Percentiles rank a stretch among this genome's conserved stretches.
phyloP scores from a whole-genome alignment of 805 yeast species.

The Candida ovalis region DNA sequence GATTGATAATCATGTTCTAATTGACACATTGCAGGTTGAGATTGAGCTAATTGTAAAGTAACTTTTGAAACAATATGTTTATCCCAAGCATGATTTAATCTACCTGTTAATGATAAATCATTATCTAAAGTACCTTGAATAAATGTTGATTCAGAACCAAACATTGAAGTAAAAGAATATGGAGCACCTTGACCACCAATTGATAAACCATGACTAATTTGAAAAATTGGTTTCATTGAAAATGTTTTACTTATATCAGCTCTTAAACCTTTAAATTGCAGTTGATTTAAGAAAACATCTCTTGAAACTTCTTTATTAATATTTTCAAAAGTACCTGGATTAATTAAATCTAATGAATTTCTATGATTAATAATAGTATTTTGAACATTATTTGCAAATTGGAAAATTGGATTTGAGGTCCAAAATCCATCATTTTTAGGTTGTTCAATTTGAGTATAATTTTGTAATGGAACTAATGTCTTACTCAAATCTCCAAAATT shows the following conservation, averaged over 20 bases:
- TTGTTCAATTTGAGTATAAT: slow-evolving; percentile 44
- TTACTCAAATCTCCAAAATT: slow-evolving; percentile 61
- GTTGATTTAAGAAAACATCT: slow-evolving; percentile 87
- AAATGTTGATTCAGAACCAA: slow-evolving; percentile 80
- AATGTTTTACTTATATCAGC: slow-evolving; percentile 95
- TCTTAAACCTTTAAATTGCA: slow-evolving; percentile 90
- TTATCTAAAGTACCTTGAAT: slow-evolving; percentile 91
- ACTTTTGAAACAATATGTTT: slow-evolving; percentile 73
- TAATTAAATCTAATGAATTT: slow-evolving; percentile 71
- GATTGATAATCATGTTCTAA: slow-evolving; percentile 95
- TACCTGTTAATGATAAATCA: slow-evolving; percentile 79
- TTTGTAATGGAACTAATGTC: slow-evolving; percentile 54
- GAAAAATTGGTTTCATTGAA: slow-evolving; percentile 90
- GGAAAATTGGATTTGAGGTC: slow-evolving; percentile 80
- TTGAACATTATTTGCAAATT: slow-evolving; percentile 74
- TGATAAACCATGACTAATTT: slow-evolving; percentile 89
- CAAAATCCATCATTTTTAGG: slow-evolving; percentile 58
- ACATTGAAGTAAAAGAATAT: slow-evolving; percentile 86
- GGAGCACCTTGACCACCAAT: slow-evolving; percentile 87
- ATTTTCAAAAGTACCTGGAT: slow-evolving; percentile 95
- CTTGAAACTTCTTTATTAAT: slow-evolving; percentile 89
- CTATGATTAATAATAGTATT: slow-evolving; percentile 72
- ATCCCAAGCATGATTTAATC: slow-evolving; percentile 89
- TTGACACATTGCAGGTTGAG: slow-evolving; percentile 92
- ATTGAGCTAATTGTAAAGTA: slow-evolving; percentile 81